Conservation (phyloP, 768 basidiomycete species). For the Lactifluus pinguis region DNA sequence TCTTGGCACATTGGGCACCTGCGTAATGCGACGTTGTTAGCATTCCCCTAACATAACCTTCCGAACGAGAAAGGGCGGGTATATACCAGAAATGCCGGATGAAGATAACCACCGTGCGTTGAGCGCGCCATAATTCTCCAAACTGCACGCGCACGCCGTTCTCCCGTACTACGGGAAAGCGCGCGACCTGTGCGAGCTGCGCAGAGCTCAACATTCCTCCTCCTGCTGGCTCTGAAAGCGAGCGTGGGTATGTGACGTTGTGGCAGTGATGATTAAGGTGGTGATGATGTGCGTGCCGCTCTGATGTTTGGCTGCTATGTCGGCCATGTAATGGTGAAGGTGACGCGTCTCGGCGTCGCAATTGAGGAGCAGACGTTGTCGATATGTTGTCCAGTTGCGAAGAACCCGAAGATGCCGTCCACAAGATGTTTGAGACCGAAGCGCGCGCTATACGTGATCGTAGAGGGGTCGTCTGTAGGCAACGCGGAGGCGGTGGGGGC, state of each 20-base stretch:
- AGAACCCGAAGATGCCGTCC: conserved; percentile 5
- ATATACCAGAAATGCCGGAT: conserved; percentile 75
- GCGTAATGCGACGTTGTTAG: neutral
- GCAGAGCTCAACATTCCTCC: conserved; percentile 42
- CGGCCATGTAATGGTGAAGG: conserved; percentile 7
- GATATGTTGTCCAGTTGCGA: conserved; percentile 9
- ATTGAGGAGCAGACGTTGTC: conserved; percentile 1
- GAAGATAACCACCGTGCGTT: conserved; percentile 68
- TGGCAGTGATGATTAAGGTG: neutral
- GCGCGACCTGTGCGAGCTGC: conserved; percentile 53
- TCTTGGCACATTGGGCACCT: conserved; percentile 82
- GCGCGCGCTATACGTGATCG: neutral
- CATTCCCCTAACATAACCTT: conserved; percentile 1
- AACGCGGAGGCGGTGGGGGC: conserved; percentile 1
- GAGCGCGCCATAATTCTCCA: conserved; percentile 51
- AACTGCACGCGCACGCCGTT: conserved; percentile 60
- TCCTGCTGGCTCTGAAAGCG: conserved; percentile 30
- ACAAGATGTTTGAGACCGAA: neutral
- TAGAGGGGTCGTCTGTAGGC: neutral
- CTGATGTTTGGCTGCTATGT: neutral
- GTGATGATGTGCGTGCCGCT: conserved; percentile 3
- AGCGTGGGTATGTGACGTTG: conserved; percentile 13
- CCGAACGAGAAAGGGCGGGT: neutral
- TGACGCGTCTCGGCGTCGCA: conserved; percentile 8
- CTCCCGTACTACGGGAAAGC: conserved; percentile 55